Evolutionary conservation across 2,329 filamentous ascomycete species (phyloP).

Genomic region (Talaromyces sp.): DNA sequence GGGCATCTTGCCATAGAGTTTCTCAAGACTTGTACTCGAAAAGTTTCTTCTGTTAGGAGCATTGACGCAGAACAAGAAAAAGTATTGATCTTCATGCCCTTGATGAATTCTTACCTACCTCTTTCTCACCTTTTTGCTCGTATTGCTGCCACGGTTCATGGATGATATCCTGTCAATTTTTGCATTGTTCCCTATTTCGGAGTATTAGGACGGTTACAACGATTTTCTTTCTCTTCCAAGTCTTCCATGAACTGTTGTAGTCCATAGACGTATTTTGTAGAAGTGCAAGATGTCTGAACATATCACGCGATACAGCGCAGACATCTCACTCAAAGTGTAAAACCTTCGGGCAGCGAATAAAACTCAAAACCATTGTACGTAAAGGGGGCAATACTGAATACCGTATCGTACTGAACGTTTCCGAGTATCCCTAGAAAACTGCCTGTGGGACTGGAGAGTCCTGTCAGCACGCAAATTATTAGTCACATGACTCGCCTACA

Average conservation of each 20-base stretch:
- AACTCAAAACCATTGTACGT: not conserved
- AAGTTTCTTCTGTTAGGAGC: not conserved
- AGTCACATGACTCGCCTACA: not conserved
- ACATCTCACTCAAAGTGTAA: not conserved
- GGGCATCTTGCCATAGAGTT: slow-evolving; percentile 15
- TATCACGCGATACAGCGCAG: not conserved
- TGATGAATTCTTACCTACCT: not conserved
- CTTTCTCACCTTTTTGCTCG: slow-evolving; percentile 1
- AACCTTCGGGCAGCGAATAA: not conserved
- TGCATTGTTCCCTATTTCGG: slow-evolving; percentile 23
- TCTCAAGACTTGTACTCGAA: slow-evolving; percentile 10
- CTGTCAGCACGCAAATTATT: not conserved
- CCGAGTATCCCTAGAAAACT: not conserved
- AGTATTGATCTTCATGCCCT: slow-evolving; percentile 3
- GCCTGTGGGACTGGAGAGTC: not conserved
- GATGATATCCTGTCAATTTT: slow-evolving; percentile 29
- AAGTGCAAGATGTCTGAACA: not conserved
- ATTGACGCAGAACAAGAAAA: slow-evolving; percentile 9
- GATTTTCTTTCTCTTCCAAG: not conserved
- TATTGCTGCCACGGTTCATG: slow-evolving; percentile 24
- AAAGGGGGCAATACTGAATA: not conserved
- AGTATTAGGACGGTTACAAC: slow-evolving; percentile 29
- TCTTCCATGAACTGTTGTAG: slow-evolving; percentile 8
- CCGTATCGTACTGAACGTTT: not conserved
- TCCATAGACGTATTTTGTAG: not conserved